phyloP scores from a whole-genome alignment of 1,284 basidiomycete genomes.

The Ceratobasidium sp. region DNA sequence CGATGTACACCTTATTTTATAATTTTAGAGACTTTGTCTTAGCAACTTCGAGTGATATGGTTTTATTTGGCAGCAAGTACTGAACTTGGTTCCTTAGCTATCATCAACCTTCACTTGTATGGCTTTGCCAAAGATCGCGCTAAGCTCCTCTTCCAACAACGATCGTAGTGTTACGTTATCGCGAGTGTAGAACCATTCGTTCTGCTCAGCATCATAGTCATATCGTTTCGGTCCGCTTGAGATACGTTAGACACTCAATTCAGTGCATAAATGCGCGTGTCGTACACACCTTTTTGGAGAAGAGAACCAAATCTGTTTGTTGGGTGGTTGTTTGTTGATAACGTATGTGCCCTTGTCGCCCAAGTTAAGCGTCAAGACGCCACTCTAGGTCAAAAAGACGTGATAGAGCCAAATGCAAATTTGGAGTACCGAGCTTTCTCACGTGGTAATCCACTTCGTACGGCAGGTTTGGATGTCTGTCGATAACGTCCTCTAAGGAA shows the following conservation, averaged over 20 bases:
- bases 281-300: slow-evolving; percentile 78
- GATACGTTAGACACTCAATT: neutral
- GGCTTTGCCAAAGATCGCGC: slow-evolving; percentile 48
- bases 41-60: neutral
- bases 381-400: slow-evolving; percentile 64
- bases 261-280: neutral
- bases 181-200: slow-evolving; percentile 82
- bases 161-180: slow-evolving; percentile 70
- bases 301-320: slow-evolving; percentile 98
- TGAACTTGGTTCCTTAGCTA: neutral
- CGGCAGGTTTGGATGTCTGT: slow-evolving; percentile 60
- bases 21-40: slow-evolving; percentile 5
- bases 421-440: slow-evolving; percentile 54
- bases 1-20: neutral
- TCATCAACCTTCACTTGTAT: slow-evolving; percentile 49
- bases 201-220: slow-evolving; percentile 68
- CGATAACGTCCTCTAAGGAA: slow-evolving; percentile 79
- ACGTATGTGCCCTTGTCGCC: slow-evolving; percentile 94
- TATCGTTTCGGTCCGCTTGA: slow-evolving; percentile 88
- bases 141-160: slow-evolving; percentile 76
- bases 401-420: slow-evolving; percentile 45
- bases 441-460: slow-evolving; percentile 97
- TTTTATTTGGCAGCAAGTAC: neutral
- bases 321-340: slow-evolving; percentile 99
- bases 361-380: slow-evolving; percentile 88